Evolutionary conservation across 129 eudicot species (phyloP).

Genomic region (Oenanthe sinensis): DNA sequence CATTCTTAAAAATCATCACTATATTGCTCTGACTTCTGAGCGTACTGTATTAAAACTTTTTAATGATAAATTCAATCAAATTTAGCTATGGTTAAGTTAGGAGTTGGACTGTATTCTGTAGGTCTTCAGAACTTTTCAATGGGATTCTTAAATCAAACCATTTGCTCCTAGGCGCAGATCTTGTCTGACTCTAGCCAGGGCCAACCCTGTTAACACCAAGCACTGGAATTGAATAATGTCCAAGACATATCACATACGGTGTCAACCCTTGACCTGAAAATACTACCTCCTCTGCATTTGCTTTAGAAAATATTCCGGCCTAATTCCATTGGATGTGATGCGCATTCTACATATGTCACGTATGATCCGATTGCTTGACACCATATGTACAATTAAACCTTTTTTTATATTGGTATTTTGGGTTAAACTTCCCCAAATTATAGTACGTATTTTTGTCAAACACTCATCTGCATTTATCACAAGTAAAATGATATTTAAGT

Average conservation of each 20-base stretch:
- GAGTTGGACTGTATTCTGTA: too few relatives aligned
- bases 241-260: too few relatives aligned
- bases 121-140: too few relatives aligned
- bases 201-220: too few relatives aligned
- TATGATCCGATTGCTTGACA: background rate
- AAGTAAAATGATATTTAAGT: background rate
- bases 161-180: too few relatives aligned
- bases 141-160: too few relatives aligned
- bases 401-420: background rate
- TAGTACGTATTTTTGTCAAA: background rate
- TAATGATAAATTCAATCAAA: background rate
- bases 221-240: too few relatives aligned
- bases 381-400: background rate
- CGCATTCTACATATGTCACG: background rate
- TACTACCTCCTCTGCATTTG: background rate
- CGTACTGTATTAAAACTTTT: background rate
- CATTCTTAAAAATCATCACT: background rate
- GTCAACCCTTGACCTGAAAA: too few relatives aligned
- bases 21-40: background rate
- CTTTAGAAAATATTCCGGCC: background rate
- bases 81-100: too few relatives aligned
- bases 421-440: background rate
- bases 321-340: background rate
- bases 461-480: background rate
- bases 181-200: too few relatives aligned